These are phyloP conservation scores for Sophora flavescens DNA, from an alignment of 306 rosid genomes.

Conservation along the genomic window DNA sequence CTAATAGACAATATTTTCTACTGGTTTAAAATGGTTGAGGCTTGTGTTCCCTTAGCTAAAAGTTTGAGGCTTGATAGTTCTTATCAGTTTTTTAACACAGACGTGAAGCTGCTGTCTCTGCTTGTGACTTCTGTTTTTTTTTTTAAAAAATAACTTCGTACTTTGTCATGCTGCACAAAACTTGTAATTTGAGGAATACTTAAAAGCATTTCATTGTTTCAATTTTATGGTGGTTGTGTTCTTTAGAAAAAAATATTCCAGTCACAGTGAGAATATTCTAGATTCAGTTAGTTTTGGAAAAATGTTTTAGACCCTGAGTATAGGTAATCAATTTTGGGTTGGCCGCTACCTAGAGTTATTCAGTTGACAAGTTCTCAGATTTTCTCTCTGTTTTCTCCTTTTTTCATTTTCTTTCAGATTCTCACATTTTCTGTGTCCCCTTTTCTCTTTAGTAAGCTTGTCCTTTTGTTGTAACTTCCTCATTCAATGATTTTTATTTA, in stretches of 20 bases:
- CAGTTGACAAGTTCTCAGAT: too few species aligned
- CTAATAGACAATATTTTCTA: not conserved
- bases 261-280: too few species aligned
- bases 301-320: too few species aligned
- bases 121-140: constrained; percentile 14
- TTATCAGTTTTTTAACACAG: constrained; percentile 11
- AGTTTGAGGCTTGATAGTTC: not conserved
- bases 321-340: too few species aligned
- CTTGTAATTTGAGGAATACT: not conserved
- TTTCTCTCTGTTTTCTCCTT: too few species aligned
- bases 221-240: constrained; percentile 11
- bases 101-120: constrained; percentile 4
- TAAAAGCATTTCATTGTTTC: not conserved
- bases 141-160: not conserved
- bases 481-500: constrained; percentile 12
- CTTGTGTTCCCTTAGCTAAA: constrained; percentile 14
- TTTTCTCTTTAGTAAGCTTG: constrained; percentile 33
- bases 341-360: too few species aligned
- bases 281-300: too few species aligned
- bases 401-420: too few species aligned
- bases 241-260: too few species aligned
- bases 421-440: not conserved
- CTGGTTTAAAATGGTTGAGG: constrained; percentile 15
- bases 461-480: constrained; percentile 39
- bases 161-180: not conserved